phyloP scores from a whole-genome alignment of 495 filamentous ascomycete species.

The Xylaria intraflava region DNA sequence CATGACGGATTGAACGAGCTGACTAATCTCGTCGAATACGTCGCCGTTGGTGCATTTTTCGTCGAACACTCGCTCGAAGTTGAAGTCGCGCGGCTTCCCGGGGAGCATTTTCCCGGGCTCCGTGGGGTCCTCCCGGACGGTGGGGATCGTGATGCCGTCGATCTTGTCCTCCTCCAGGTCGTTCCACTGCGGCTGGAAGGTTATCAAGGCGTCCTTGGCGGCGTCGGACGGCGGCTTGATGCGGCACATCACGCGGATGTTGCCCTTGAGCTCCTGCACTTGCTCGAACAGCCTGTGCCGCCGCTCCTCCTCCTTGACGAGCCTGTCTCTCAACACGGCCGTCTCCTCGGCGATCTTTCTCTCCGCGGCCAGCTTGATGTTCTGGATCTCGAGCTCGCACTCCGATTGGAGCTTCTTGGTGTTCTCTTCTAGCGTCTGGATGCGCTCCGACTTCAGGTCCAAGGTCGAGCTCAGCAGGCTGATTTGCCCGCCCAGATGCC shows the following conservation, averaged over 20 bases:
- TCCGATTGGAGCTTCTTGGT: conserved; percentile 55
- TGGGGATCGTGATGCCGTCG: conserved; percentile 70
- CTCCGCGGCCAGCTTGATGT: conserved; percentile 25
- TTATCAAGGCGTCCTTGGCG: conserved; percentile 20
- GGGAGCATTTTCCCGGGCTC: conserved; percentile 79
- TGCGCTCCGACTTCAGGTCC: conserved; percentile 30
- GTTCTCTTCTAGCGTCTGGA: conserved; percentile 56
- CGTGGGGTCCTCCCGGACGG: conserved; percentile 74
- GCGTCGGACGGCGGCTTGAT: conserved; percentile 70
- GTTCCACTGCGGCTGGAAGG: conserved; percentile 33
- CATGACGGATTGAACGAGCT: conserved; percentile 90
- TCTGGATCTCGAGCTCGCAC: conserved; percentile 31
- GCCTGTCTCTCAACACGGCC: conserved; percentile 55
- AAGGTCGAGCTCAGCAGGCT: conserved; percentile 23
- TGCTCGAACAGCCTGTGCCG: conserved; percentile 93
- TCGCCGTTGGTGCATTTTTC: conserved; percentile 71
- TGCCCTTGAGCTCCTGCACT: conserved; percentile 97
- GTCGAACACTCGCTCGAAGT: conserved; percentile 90
- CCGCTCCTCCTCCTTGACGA: conserved; percentile 85
- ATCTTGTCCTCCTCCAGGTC: conserved; percentile 59
- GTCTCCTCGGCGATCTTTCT: conserved; percentile 26
- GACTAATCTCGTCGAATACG: conserved; percentile 94
- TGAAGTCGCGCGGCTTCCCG: conserved; percentile 78
- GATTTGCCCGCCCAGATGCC: conserved; percentile 27
- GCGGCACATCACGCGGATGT: conserved; percentile 96